phyloP scores from a whole-genome alignment of 768 basidiomycete genomes.

The Hebeloma cylindrosporum region DNA sequence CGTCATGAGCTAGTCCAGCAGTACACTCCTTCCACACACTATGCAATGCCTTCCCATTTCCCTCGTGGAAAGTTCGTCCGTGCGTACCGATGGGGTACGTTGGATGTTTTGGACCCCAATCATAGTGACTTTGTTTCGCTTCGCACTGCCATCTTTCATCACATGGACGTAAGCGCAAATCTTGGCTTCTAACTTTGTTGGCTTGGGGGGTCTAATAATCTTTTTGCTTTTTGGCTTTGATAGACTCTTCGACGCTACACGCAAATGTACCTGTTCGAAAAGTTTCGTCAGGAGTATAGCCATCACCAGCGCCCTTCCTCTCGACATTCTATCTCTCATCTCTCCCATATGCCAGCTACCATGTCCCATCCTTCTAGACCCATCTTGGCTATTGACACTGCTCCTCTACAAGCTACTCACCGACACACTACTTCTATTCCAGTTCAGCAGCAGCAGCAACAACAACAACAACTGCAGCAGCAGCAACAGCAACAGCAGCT shows the following conservation, averaged over 20 bases:
- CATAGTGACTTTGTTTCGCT: conserved; percentile 83
- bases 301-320: conserved; percentile 48
- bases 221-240: conserved; percentile 23
- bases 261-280: conserved; percentile 78
- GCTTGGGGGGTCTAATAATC: conserved; percentile 13
- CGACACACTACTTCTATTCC: conserved; percentile 24
- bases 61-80: conserved; percentile 65
- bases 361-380: conserved; percentile 30
- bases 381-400: conserved; percentile 35
- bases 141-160: conserved; percentile 79
- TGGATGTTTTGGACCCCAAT: conserved; percentile 75
- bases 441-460: too few species aligned
- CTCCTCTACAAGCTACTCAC: conserved; percentile 24
- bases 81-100: conserved; percentile 79
- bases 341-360: conserved; percentile 46
- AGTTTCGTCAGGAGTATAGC: conserved; percentile 63
- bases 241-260: conserved; percentile 87
- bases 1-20: conserved; percentile 74
- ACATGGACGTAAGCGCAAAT: conserved; percentile 70
- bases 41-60: conserved; percentile 44
- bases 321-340: conserved; percentile 46
- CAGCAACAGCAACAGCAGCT: conserved; percentile 31
- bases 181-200: conserved; percentile 1
- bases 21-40: conserved; percentile 61
- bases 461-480: too few species aligned